Base-by-base conservation (phyloP, 148 eudicot species). In the Chenopodium quinoa region DNA sequence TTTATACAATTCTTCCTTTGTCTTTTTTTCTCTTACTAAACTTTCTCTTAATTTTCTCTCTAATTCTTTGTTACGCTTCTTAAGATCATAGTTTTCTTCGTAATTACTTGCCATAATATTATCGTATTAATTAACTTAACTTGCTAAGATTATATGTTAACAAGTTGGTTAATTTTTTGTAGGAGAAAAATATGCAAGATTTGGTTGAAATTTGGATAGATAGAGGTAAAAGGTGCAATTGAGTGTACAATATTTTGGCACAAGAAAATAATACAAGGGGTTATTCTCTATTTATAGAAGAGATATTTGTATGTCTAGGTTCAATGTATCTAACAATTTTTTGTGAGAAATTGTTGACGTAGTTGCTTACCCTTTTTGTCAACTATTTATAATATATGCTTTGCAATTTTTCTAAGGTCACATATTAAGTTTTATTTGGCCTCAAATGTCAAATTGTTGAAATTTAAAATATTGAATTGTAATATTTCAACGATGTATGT, bases 51-150 rank as follows among this genome's bases (percentile, higher is more conserved):
- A 50, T 25, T 88, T 90, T 20, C 73, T 86, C 84, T 92, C 93
- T 85, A 93, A 65, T 77, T 92, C 93, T 80, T 92, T 90, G 69
- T 92, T 93, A 46, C 88, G 83, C 83, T 71, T 84, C 77, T 77
- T 83, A 40, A 91, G 64, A 82, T 25, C 81, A 12, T 14, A 13
- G 0, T 71, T 27, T 64, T 64, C 54, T 1, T 37, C 12, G 13
- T 12, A 62, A 62, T n/a, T 12, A 62, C 0, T 62, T 0, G 66
- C 66, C 66, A 62, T 62, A 5, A 22, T 62, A 56, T 58, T 58
- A 13, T 40, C 19, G 63, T 3, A 14, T 4, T 19, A 58, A 17
- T 10, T 14, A 14, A 56, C 16, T 56, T 56, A 62, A 22, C 66
- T 62, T 20, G 27, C n/a, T 20, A 62, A 62, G 66, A 62, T 22